Evolutionary conservation across 164 flowering plant species (phyloP), one percentile per base, ranked within the genome.

Genomic region (Malania oleifera): DNA sequence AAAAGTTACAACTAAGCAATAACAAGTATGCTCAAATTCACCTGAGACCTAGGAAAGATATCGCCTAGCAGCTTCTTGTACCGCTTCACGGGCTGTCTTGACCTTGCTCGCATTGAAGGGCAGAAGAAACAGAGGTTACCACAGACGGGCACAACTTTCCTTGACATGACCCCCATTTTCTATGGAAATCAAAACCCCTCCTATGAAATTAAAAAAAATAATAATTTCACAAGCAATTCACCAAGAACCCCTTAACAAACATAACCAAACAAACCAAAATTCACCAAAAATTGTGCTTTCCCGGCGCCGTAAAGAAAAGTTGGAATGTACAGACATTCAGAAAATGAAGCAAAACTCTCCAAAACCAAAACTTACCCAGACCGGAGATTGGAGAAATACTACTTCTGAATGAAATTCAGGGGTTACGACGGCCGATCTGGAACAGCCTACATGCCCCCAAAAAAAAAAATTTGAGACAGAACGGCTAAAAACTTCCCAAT

Each of bases 31-130:
- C 22, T 26, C n/a, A 38, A 29, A 59, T 24, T 58, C 3, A 86
- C 91, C 85, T 82, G 91, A 63, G 82, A 77, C 27, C 77, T 68
- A 10, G 93, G 91, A 44, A 89, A 86, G 34, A 89, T 83, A 13
- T 84, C 87, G n/a, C 85, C 74, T 3, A 89, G 78, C 46, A 89
- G 70, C 78, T 83, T 86, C 82, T 89, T 89, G 70, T 89, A 89
- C 9, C 96, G 82, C 64, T 86, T 89, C 7, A 89, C 95, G 0
- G 96, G 96, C 69, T 86, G 96, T 52, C 96, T 72, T 6, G 96
- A 89, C 65, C 96, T 74, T 11, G 96, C 95, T 39, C 96, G 78
- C 82, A 89, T 12, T 0, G 95, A 79, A 20, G 96, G 96, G 62
- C 96, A 89, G 70, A 84, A 71, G 76, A 73, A 77, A 71, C 96